A percentile compares a stretch with the other conserved stretches of the same genome.
Evolutionary conservation across 176 grass and related monocot species (phyloP).

Genomic region (Carex scoparia): DNA sequence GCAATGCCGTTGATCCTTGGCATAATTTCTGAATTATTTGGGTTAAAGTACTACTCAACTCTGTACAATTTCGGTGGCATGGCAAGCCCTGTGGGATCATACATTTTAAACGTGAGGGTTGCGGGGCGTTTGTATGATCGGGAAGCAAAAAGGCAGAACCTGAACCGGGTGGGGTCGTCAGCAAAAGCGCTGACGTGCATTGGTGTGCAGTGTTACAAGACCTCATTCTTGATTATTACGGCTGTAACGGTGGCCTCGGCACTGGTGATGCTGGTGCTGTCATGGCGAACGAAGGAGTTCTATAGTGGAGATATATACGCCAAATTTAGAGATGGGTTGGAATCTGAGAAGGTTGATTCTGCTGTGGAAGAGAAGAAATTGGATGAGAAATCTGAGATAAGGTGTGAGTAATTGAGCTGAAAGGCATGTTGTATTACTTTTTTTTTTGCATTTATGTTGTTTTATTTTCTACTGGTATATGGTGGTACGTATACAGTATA

Average conservation of each 20-base stretch:
- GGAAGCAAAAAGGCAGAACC: slow-evolving; percentile 43
- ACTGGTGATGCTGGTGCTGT: slow-evolving; percentile 44
- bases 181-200: slow-evolving; percentile 43
- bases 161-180: neutral
- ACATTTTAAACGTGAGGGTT: slow-evolving; percentile 60
- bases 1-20: slow-evolving; percentile 71
- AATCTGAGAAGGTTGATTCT: slow-evolving; percentile 15
- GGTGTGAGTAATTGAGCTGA: neutral
- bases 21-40: slow-evolving; percentile 79
- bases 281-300: slow-evolving; percentile 61
- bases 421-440: too few relatives aligned
- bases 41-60: slow-evolving; percentile 88
- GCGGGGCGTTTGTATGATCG: slow-evolving; percentile 34
- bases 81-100: slow-evolving; percentile 56
- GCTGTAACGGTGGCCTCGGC: slow-evolving; percentile 41
- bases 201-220: slow-evolving; percentile 52
- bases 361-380: neutral
- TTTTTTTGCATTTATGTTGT: too few relatives aligned
- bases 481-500: neutral
- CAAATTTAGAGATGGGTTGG: slow-evolving; percentile 34
- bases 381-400: slow-evolving; percentile 2
- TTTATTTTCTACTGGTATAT: neutral
- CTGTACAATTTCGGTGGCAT: slow-evolving; percentile 75
- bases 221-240: slow-evolving; percentile 52
- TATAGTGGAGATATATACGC: slow-evolving; percentile 62